Conservation (phyloP, 805 yeast genomes). For the Barnettozyma salicaria region DNA sequence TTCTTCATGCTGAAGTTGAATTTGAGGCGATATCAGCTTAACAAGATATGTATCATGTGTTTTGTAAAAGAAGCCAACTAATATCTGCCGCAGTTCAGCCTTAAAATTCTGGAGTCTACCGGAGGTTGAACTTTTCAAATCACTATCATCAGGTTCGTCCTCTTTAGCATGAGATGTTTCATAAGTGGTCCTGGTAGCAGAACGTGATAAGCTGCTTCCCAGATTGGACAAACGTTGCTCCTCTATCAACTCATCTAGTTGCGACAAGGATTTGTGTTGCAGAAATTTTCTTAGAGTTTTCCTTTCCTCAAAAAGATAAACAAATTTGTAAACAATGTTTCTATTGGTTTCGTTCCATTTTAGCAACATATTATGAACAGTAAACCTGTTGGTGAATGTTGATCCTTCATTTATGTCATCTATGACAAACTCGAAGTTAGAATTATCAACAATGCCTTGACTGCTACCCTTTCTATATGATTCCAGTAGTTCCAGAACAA, state of each 20-base stretch:
- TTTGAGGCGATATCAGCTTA: constrained; percentile 73
- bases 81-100: constrained; percentile 40
- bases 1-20: constrained; percentile 55
- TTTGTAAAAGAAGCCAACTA: constrained; percentile 31
- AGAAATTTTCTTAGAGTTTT: constrained; percentile 38
- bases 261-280: constrained; percentile 43
- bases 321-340: constrained; percentile 55
- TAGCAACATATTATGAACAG: constrained; percentile 63
- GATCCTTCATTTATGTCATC: constrained; percentile 14
- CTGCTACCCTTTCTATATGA: constrained; percentile 10
- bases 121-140: constrained; percentile 11
- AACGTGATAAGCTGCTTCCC: constrained; percentile 9
- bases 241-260: constrained; percentile 44
- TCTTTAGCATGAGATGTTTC: constrained; percentile 14
- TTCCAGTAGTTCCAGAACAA: constrained; percentile 13
- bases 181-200: constrained; percentile 18
- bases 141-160: constrained; percentile 6
- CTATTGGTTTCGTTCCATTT: constrained; percentile 75
- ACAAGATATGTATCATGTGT: constrained; percentile 54
- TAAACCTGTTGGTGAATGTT: constrained; percentile 49
- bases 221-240: constrained; percentile 25
- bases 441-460: constrained; percentile 2
- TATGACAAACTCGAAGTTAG: constrained; percentile 13
- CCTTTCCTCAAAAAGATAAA: constrained; percentile 42
- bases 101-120: constrained; percentile 43